A percentile compares a stretch with the other conserved stretches of the same genome.
Evolutionary conservation across 371 early-diverging fungal genomes (phyloP).

Genomic region (Mortierella polycephala): DNA sequence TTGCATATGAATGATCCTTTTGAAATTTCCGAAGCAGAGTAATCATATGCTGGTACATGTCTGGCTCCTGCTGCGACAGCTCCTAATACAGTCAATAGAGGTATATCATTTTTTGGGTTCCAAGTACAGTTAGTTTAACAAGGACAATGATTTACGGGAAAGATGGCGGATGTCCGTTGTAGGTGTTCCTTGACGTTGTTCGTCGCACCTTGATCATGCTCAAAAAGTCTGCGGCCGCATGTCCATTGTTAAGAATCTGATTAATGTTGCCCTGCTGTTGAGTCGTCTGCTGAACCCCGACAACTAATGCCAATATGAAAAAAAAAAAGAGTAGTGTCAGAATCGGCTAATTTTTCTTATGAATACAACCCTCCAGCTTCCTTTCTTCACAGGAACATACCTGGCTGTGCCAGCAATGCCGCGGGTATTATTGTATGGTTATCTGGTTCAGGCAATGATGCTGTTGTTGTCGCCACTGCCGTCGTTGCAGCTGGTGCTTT

Average conservation of each 20-base stretch:
- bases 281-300: background rate
- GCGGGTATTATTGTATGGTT: constrained; percentile 18
- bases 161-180: too few species aligned
- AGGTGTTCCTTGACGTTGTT: too few species aligned
- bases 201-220: constrained; percentile 41
- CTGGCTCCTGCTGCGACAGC: constrained; percentile 45
- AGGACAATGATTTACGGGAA: too few species aligned
- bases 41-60: constrained; percentile 55
- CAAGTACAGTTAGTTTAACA: too few species aligned
- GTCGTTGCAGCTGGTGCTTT: constrained; percentile 7
- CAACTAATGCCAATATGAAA: background rate
- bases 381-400: background rate
- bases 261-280: constrained; percentile 17
- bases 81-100: constrained; percentile 1
- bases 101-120: background rate
- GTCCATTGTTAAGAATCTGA: constrained; percentile 19
- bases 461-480: constrained; percentile 3
- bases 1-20: constrained; percentile 48
- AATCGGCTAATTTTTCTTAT: background rate
- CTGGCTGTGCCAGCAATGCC: constrained; percentile 2
- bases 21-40: constrained; percentile 49
- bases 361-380: background rate
- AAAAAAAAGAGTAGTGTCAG: background rate
- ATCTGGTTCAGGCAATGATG: constrained; percentile 1
- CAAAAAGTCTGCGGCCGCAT: constrained; percentile 44